Evolutionary conservation across 2,329 filamentous ascomycete species (phyloP).

Genomic region (Scortechinia acanthostroma): DNA sequence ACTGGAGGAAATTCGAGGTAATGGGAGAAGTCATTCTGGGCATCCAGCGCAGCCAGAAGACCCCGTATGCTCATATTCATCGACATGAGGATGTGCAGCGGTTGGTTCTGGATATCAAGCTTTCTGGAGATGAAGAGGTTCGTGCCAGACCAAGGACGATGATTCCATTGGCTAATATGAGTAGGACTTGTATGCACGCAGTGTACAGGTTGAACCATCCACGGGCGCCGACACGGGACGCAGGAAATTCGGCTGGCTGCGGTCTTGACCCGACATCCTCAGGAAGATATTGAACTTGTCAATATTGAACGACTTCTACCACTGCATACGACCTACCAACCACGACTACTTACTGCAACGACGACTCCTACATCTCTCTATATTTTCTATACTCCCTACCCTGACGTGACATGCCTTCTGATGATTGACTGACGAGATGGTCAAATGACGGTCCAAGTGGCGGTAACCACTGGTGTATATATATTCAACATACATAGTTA

Average conservation of each 20-base stretch:
- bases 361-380: not conserved
- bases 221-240: not conserved
- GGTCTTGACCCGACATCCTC: not conserved
- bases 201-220: slow-evolving; percentile 1
- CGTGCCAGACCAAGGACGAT: slow-evolving; percentile 16
- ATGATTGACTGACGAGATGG: not conserved
- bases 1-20: slow-evolving; percentile 73
- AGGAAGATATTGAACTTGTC: not conserved
- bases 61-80: slow-evolving; percentile 47
- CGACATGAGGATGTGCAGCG: slow-evolving; percentile 47
- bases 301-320: no score
- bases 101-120: slow-evolving; percentile 54
- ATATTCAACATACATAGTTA: no score
- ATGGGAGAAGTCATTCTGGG: slow-evolving; percentile 67
- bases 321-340: no score
- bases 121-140: slow-evolving; percentile 61
- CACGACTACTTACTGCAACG: not conserved
- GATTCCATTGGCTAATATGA: not conserved
- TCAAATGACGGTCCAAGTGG: no score
- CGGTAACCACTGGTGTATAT: no score
- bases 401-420: not conserved
- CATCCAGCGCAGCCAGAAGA: slow-evolving; percentile 61
- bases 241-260: slow-evolving; percentile 1
- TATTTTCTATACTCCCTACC: not conserved
- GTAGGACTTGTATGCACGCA: slow-evolving; percentile 1